A percentile compares a stretch with the other conserved stretches of the same genome.
phyloP scores from a whole-genome alignment of 495 filamentous ascomycete species.

The Neurospora sp. region DNA sequence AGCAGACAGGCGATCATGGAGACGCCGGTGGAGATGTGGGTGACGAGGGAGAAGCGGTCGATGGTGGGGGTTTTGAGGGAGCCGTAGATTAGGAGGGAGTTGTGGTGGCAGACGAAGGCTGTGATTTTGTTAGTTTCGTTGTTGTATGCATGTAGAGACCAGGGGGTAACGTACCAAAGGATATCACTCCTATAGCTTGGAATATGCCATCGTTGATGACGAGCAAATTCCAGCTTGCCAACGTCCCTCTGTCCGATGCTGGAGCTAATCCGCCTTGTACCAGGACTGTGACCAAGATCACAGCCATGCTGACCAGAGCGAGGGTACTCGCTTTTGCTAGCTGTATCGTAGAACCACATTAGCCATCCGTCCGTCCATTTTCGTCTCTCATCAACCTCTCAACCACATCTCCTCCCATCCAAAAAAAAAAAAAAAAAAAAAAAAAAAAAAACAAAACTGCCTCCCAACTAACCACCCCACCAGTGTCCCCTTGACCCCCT shows the following conservation, averaged over 20 bases:
- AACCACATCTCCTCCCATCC: background rate
- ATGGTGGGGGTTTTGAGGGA: slow-evolving; percentile 89
- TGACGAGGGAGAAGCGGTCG: slow-evolving; percentile 84
- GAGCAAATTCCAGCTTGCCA: slow-evolving; percentile 50
- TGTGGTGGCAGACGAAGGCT: slow-evolving; percentile 94
- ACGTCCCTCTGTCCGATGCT: slow-evolving; percentile 53
- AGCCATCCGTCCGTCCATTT: background rate
- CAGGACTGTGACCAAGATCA: slow-evolving; percentile 84
- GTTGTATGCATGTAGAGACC: background rate
- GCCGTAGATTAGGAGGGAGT: slow-evolving; percentile 93
- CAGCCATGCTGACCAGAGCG: slow-evolving; percentile 79
- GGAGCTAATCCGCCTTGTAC: slow-evolving; percentile 72
- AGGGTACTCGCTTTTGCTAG: slow-evolving; percentile 89
- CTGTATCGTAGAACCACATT: slow-evolving; percentile 30
- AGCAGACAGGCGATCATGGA: slow-evolving; percentile 81
- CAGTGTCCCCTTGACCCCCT: slow-evolving; percentile 68
- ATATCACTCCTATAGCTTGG: slow-evolving; percentile 93
- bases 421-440: no score
- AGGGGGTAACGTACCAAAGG: slow-evolving; percentile 57
- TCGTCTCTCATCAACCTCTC: background rate
- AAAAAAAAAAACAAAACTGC: no score
- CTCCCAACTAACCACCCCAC: slow-evolving; percentile 74
- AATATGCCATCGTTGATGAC: slow-evolving; percentile 78
- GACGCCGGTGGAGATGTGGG: slow-evolving; percentile 80
- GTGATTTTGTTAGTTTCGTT: slow-evolving; percentile 16